These are phyloP conservation scores for Zizania latifolia DNA, from an alignment of 176 grass and related monocot genomes.

Conservation along the genomic window DNA sequence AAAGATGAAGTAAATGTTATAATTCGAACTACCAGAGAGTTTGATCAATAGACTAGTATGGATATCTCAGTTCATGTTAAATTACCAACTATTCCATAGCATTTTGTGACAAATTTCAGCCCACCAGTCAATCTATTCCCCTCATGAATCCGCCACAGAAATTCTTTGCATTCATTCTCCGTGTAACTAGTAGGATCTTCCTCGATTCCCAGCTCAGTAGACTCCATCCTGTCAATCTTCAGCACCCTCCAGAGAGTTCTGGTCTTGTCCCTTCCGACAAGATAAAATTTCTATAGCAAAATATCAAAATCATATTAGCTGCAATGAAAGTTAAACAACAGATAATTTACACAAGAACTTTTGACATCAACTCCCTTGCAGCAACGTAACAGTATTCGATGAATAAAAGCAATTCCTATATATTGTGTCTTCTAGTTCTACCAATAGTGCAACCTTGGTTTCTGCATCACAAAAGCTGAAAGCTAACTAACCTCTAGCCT, in stretches of 20 bases:
- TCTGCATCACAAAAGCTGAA: neutral
- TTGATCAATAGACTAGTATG: constrained; percentile 12
- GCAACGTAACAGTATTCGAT: constrained; percentile 17
- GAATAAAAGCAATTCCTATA: neutral
- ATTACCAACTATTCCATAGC: constrained; percentile 91
- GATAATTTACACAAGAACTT: neutral
- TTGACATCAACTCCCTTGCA: neutral
- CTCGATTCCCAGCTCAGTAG: constrained; percentile 55
- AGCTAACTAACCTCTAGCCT: neutral
- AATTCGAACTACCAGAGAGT: neutral
- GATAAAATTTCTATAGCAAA: constrained; percentile 84
- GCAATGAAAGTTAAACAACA: neutral
- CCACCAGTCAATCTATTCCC: constrained; percentile 81
- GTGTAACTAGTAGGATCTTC: constrained; percentile 80
- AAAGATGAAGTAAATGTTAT: constrained; percentile 29
- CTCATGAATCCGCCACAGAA: constrained; percentile 69
- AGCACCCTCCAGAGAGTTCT: constrained; percentile 71
- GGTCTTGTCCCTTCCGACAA: constrained; percentile 78
- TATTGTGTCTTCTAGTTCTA: constrained; percentile 6
- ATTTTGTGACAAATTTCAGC: constrained; percentile 87
- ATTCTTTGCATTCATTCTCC: constrained; percentile 56
- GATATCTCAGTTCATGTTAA: constrained; percentile 9
- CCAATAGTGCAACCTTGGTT: constrained; percentile 11
- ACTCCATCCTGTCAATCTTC: constrained; percentile 72
- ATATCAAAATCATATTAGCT: neutral